Conservation (phyloP, 495 filamentous ascomycete species). For the Daldinia loculata region DNA sequence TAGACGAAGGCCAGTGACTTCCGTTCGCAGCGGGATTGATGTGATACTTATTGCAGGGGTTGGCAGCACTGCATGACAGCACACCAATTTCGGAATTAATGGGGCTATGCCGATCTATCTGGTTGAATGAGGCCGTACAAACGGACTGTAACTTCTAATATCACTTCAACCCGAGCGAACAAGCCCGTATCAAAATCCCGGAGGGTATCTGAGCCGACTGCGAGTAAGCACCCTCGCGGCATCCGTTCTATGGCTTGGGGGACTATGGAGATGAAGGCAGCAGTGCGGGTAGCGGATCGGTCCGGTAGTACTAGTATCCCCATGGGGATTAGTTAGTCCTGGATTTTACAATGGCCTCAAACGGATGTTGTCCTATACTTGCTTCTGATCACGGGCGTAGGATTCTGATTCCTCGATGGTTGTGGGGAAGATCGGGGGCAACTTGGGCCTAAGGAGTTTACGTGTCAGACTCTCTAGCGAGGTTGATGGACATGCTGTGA, state of each 20-base stretch:
- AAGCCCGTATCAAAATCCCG: not conserved
- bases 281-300: slow-evolving; percentile 9
- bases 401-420: not conserved
- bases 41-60: not conserved
- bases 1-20: not conserved
- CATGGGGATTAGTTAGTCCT: slow-evolving; percentile 7
- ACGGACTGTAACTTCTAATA: not conserved
- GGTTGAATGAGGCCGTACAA: not conserved
- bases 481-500: not conserved
- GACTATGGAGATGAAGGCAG: slow-evolving; percentile 3
- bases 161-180: not conserved
- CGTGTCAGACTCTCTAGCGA: slow-evolving; percentile 13
- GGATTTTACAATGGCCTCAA: not conserved
- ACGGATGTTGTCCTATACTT: not conserved
- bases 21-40: not conserved
- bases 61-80: not conserved
- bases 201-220: not conserved
- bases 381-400: not conserved
- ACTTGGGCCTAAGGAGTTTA: slow-evolving; percentile 6
- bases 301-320: slow-evolving; percentile 16
- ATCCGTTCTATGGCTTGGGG: not conserved
- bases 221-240: not conserved
- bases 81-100: not conserved
- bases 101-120: not conserved
- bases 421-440: not conserved